Conservation (phyloP, 768 basidiomycete species). For the Sarcodon sp. region DNA sequence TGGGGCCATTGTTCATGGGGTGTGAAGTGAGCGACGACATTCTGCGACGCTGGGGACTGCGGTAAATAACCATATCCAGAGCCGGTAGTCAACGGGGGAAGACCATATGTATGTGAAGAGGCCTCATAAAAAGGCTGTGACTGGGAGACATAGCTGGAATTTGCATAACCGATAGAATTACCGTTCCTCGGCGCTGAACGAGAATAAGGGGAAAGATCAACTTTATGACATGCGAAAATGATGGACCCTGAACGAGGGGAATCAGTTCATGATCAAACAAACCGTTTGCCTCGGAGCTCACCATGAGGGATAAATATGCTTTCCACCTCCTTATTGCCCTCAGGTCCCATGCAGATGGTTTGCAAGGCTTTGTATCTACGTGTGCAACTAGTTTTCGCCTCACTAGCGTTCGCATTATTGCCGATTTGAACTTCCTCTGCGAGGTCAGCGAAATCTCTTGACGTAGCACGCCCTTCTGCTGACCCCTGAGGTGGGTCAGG, state of each 20-base stretch:
- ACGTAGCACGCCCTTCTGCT: constrained; percentile 23
- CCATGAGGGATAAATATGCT: constrained; percentile 89
- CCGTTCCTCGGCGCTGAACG: constrained; percentile 8
- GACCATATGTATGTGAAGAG: constrained; percentile 12
- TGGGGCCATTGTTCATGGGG: constrained; percentile 1
- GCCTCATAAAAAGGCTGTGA: constrained; percentile 15
- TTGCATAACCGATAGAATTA: constrained; percentile 11
- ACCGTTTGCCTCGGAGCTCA: constrained; percentile 21
- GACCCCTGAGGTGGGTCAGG: constrained; percentile 33
- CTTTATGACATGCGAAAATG: constrained; percentile 66
- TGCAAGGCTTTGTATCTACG: constrained; percentile 70
- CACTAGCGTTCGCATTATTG: constrained; percentile 33
- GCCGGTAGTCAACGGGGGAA: constrained; percentile 13
- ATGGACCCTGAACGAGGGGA: constrained; percentile 34
- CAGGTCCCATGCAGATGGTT: constrained; percentile 31
- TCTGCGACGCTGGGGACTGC: constrained; percentile 2
- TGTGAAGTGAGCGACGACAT: constrained; percentile 1
- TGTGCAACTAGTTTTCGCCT: constrained; percentile 80
- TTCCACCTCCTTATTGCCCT: constrained; percentile 55
- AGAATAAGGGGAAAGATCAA: constrained; percentile 27
- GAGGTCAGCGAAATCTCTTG: constrained; percentile 36
- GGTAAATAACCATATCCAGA: constrained; percentile 10
- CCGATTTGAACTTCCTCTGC: constrained; percentile 59
- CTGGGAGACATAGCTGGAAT: constrained; percentile 12
- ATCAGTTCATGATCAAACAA: constrained; percentile 8